phyloP scores from a whole-genome alignment of 306 rosid genomes.

The Cercis canadensis region DNA sequence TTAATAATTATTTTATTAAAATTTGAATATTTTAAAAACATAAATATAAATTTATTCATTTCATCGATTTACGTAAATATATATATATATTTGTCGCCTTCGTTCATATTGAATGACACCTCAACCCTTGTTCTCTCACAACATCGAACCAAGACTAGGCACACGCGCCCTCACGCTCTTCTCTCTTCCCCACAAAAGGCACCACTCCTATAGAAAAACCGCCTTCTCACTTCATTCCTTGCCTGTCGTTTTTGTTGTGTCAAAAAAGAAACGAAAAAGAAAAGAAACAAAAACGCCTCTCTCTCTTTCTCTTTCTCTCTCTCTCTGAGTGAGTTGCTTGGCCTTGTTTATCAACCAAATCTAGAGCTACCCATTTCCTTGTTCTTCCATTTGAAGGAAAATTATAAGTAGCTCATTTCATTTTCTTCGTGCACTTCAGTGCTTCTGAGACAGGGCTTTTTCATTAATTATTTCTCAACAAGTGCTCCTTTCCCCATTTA shows the following conservation, averaged over 20 bases:
- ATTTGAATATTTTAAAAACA: too few species aligned
- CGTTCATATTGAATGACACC: background rate
- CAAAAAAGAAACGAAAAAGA: slow-evolving; percentile 41
- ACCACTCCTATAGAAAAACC: slow-evolving; percentile 39
- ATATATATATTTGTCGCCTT: slow-evolving; percentile 4
- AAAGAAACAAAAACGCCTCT: slow-evolving; percentile 11
- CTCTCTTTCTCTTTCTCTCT: slow-evolving; percentile 31
- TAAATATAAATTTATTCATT: too few species aligned
- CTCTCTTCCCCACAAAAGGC: slow-evolving; percentile 28
- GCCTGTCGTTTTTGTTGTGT: slow-evolving; percentile 56
- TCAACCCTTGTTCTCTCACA: background rate
- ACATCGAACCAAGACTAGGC: background rate
- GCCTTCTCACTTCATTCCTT: slow-evolving; percentile 45
- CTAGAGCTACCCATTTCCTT: slow-evolving; percentile 55
- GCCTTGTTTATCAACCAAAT: slow-evolving; percentile 60
- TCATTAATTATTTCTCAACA: slow-evolving; percentile 25
- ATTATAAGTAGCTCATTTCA: slow-evolving; percentile 29
- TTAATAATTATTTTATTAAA: too few species aligned
- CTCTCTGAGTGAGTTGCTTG: slow-evolving; percentile 42
- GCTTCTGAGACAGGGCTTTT: slow-evolving; percentile 40
- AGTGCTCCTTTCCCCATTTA: slow-evolving; percentile 26
- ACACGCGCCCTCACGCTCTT: slow-evolving; percentile 40
- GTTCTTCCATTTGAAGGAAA: slow-evolving; percentile 53
- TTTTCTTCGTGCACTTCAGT: slow-evolving; percentile 37
- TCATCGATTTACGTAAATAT: background rate